These are phyloP conservation scores for Calonectria fujianensis DNA, from an alignment of 2,329 filamentous ascomycete species.

Conservation along the genomic window DNA sequence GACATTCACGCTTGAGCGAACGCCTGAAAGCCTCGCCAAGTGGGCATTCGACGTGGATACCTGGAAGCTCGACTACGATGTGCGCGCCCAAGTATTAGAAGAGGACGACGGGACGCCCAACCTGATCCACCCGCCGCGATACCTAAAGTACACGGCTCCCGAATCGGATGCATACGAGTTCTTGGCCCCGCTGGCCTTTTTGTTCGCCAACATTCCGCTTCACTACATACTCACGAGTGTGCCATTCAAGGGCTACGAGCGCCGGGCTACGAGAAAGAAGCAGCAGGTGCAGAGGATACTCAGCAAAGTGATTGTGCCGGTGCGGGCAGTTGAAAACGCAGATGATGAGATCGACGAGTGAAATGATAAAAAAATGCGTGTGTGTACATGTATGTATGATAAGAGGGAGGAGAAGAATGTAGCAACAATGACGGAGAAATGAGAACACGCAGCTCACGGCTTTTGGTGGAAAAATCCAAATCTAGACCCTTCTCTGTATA, in stretches of 20 bases:
- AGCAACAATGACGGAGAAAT: constrained; percentile 1
- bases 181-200: constrained; percentile 34
- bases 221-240: constrained; percentile 15
- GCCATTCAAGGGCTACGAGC: constrained; percentile 31
- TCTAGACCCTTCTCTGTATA: not conserved
- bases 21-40: constrained; percentile 28
- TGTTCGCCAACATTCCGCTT: constrained; percentile 27
- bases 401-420: not conserved
- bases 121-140: not conserved
- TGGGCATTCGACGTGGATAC: constrained; percentile 35
- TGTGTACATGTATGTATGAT: constrained; percentile 11
- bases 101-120: constrained; percentile 7
- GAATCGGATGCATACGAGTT: constrained; percentile 37
- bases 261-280: constrained; percentile 27
- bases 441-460: not conserved
- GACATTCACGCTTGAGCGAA: constrained; percentile 33
- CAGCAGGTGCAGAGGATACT: constrained; percentile 32
- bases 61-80: constrained; percentile 37
- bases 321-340: not conserved
- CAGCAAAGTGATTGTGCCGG: constrained; percentile 14
- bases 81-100: not conserved
- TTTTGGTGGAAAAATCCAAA: not conserved
- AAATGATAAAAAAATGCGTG: not conserved
- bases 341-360: constrained; percentile 28
- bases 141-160: constrained; percentile 1